These are phyloP conservation scores for Ophiostoma sp. DNA, from an alignment of 2,329 filamentous ascomycete species.

Conservation along the genomic window DNA sequence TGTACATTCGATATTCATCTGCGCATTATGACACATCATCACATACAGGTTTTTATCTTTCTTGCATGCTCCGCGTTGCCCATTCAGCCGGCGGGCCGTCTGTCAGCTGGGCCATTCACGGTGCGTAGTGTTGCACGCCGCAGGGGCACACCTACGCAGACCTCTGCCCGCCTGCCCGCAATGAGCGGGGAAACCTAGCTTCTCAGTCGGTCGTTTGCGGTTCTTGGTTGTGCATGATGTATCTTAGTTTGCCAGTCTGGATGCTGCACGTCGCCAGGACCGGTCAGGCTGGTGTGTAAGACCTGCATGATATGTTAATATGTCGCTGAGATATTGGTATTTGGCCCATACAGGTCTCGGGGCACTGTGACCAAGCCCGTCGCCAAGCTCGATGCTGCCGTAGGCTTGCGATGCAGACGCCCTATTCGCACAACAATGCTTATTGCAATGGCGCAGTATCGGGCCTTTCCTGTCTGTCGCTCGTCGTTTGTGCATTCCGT, in stretches of 20 bases:
- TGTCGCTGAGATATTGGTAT: background rate
- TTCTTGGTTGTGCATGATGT: background rate
- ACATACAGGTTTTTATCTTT: too few relatives aligned
- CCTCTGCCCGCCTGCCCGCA: background rate
- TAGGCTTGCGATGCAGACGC: background rate
- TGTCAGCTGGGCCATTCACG: background rate
- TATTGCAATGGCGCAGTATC: background rate
- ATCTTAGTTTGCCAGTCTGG: background rate
- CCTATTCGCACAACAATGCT: background rate
- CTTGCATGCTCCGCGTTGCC: background rate
- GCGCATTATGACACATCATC: too few relatives aligned
- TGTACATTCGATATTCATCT: too few relatives aligned
- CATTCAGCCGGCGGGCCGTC: slow-evolving; percentile 3
- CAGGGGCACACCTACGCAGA: background rate
- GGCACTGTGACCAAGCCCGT: background rate
- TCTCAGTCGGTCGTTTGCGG: background rate
- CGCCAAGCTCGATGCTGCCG: background rate
- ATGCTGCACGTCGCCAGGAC: background rate
- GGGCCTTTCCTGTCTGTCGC: background rate
- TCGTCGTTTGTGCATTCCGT: background rate
- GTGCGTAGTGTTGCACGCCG: background rate
- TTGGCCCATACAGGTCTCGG: background rate
- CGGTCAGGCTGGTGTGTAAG: slow-evolving; percentile 6
- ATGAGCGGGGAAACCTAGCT: background rate
- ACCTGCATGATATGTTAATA: slow-evolving; percentile 5